phyloP scores from a whole-genome alignment of 768 basidiomycete genomes.

The Sporobolomyces roseus region DNA sequence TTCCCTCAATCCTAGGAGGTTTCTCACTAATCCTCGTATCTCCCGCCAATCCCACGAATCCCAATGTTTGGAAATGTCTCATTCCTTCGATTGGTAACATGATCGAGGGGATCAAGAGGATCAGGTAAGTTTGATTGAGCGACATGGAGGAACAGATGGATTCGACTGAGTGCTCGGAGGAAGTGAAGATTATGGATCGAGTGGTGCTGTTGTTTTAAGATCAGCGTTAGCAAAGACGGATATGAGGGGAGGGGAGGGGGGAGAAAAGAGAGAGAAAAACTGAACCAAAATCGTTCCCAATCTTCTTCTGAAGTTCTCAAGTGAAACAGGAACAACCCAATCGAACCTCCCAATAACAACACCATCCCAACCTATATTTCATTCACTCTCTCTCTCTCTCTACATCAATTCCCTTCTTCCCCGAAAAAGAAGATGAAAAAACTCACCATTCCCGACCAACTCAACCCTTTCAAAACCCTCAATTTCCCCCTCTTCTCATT shows the following conservation, averaged over 20 bases:
- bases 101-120: slow-evolving; percentile 20
- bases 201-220: background rate
- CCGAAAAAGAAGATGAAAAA: background rate
- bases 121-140: slow-evolving; percentile 22
- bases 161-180: background rate
- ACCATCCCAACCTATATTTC: background rate
- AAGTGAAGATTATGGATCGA: background rate
- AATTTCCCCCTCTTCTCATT: background rate
- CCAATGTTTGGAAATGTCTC: slow-evolving; percentile 1
- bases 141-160: background rate
- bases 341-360: background rate
- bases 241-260: no score
- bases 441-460: background rate
- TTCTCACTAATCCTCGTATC: background rate
- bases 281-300: slow-evolving; percentile 21
- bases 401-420: background rate
- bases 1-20: background rate
- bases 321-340: slow-evolving; percentile 5
- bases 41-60: slow-evolving; percentile 2
- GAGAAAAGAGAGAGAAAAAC: no score
- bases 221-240: no score
- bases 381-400: background rate
- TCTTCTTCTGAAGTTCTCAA: background rate
- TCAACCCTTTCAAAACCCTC: slow-evolving; percentile 1
- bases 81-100: slow-evolving; percentile 18